Conservation (phyloP, 2,329 filamentous ascomycete genomes). For the Tolypocladium tropicale region DNA sequence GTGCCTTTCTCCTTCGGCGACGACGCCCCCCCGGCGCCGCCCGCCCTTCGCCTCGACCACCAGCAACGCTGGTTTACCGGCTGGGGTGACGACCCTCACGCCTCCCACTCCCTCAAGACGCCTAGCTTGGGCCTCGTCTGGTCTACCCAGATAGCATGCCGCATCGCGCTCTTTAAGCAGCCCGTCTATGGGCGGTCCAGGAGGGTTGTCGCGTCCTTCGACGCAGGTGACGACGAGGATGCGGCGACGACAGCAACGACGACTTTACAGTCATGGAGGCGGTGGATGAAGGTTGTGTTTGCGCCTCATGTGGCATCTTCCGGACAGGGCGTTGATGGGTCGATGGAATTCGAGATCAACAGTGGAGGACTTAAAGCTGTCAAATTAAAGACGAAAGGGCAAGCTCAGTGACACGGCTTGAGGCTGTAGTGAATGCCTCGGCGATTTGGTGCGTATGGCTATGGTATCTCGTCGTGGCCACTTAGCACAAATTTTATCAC, state of each 20-base stretch:
- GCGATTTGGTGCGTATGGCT: too few species aligned
- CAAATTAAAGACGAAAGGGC: not conserved
- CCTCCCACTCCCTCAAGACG: constrained; percentile 54
- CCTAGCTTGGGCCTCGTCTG: constrained; percentile 82
- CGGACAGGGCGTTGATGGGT: constrained; percentile 35
- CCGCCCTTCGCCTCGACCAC: constrained; percentile 66
- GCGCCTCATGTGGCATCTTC: constrained; percentile 59
- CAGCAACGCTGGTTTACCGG: constrained; percentile 94
- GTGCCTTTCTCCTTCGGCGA: constrained; percentile 21
- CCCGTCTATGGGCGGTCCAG: constrained; percentile 38
- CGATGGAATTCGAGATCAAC: constrained; percentile 66
- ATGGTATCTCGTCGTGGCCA: not conserved
- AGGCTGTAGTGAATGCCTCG: not conserved
- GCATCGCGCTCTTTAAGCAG: constrained; percentile 70
- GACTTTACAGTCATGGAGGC: constrained; percentile 50
- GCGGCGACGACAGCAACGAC: constrained; percentile 26
- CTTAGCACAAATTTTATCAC: not conserved
- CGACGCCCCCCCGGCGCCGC: constrained; percentile 22
- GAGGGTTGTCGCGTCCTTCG: constrained; percentile 22
- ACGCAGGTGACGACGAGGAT: constrained; percentile 30
- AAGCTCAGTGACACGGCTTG: not conserved
- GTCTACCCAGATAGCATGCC: constrained; percentile 78
- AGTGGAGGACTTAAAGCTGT: constrained; percentile 47
- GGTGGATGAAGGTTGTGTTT: constrained; percentile 86
- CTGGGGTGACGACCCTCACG: constrained; percentile 65